Base-by-base conservation (phyloP, 2,329 filamentous ascomycete genomes). In the Blumeria graminis region DNA sequence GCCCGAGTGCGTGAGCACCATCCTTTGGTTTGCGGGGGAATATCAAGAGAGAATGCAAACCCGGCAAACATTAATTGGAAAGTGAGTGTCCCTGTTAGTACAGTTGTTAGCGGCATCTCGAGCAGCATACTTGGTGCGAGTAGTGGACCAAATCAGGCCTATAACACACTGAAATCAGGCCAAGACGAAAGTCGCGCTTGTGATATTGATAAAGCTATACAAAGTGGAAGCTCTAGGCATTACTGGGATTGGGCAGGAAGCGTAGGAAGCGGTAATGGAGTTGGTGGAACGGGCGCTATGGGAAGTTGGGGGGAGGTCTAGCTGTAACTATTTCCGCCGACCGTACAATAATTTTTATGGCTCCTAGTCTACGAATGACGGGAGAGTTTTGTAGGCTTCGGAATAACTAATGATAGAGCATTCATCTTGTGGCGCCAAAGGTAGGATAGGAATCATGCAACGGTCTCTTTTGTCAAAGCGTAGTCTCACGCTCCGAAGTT, bases 1-100 rank as follows among this genome's bases (percentile, higher is more conserved):
- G 88, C 87, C 13, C 78, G 90, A 51, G 88, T 95, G 56, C 78
- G 87, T 38, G 86, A 90, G 64, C 84, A 94, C 65, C 90, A 95
- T 66, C 90, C 90, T 3, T 78, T 95, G 54, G 81, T 94, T 34
- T 52, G 28, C 22, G 48, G 32, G n/a, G n/a, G 28, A 16, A 81
- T 75, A 32, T 33, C 16, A 6, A 71, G 74, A 13, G 70, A 71
- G 41, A 48, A 58, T 7, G 39, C 55, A 16, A 63, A 56, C 48
- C 57, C 63, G 34, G 76, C 78, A 70, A 71, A 76, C 57, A 75
- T 77, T 59, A 72, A 71, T 32, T 79, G 78, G 67, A 80, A 76
- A 69, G 70, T 71, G 46, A 72, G 69, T 59, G 71, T 71, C 58
- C 75, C 76, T 28, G 67, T 70, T 32, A 75, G 71, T 61, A 34